Conservation (phyloP, 768 basidiomycete genomes). For the Cantharellus anzutake region DNA sequence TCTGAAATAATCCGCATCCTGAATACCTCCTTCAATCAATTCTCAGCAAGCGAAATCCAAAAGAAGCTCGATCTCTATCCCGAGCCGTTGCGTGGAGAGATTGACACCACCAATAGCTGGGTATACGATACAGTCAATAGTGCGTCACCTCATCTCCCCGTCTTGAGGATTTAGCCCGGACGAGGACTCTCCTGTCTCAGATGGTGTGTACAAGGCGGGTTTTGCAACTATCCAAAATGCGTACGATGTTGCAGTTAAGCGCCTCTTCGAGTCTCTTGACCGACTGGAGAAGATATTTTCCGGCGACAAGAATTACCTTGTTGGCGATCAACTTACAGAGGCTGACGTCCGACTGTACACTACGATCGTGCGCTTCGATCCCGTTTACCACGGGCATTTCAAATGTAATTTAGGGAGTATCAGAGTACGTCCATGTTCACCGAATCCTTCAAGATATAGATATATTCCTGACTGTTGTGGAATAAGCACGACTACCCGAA, state of each 20-base stretch:
- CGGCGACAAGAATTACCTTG: constrained; percentile 65
- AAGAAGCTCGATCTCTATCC: constrained; percentile 60
- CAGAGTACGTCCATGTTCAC: background rate
- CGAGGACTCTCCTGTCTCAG: constrained; percentile 18
- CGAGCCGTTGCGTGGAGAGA: constrained; percentile 42
- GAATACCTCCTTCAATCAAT: constrained; percentile 66
- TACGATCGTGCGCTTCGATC: constrained; percentile 86
- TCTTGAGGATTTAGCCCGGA: too few species aligned
- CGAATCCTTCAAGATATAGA: background rate
- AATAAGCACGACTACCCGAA: constrained; percentile 60
- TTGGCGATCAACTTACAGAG: constrained; percentile 67
- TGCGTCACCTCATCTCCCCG: constrained; percentile 19
- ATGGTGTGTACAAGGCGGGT: constrained; percentile 77
- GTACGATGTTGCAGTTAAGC: constrained; percentile 56
- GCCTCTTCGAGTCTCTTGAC: constrained; percentile 66
- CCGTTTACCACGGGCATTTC: constrained; percentile 82
- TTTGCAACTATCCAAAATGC: constrained; percentile 69
- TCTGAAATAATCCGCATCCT: constrained; percentile 90
- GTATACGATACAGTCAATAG: constrained; percentile 75
- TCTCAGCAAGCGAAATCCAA: constrained; percentile 33
- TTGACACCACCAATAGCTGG: constrained; percentile 73
- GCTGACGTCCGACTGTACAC: constrained; percentile 78
- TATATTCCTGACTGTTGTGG: background rate
- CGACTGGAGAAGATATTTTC: constrained; percentile 52
- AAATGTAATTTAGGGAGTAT: constrained; percentile 24